Evolutionary conservation across 441 rosid species (phyloP), one percentile per base, ranked within the genome.

Genomic region (Erodium moschatum): DNA sequence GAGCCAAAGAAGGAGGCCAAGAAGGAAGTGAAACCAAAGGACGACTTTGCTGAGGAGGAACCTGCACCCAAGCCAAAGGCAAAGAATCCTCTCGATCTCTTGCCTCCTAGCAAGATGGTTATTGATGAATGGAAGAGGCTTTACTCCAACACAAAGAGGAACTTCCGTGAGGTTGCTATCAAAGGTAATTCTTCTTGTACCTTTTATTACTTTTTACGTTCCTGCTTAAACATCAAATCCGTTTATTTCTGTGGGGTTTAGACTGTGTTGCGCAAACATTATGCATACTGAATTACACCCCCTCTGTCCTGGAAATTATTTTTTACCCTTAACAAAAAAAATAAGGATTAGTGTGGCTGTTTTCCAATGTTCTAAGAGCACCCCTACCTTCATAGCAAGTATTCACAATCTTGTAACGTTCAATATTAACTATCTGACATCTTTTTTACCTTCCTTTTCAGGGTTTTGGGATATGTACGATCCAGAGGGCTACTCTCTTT

Each of bases 381-480:
- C 3, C 31, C 31, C 9, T 5, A 35, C 9, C 40, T 35, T 35
- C 40, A 35, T 5, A 7, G 9, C n/a, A 44, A 10, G n/a, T 44
- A 44, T 10, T 44, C 50, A 44, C 15, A 44, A 44, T 44, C n/a
- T 35, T 35, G 40, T 35, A 35, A 5, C 1, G 4, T 44, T 44
- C 9, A 15, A 10, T 44, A 44, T 44, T 12, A 11, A 44, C 50
- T 44, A 10, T 44, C 12, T 11, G 50, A 44, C 40, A 35, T 35
- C 40, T 35, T 35, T 35, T 35, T 35, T 35, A 35, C 40, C 6
- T 35, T 35, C 40, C 42, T 13, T 67, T 80, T 79, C 76, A 92
- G 98, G 98, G 64, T 92, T 92, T 83, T 92, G 97, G 98, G 97
- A 90, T 80, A 92, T 92, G 97, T 92, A 89, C 71, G 98, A 92